Conservation (phyloP, 2,329 filamentous ascomycete genomes). For the Amphichorda felina region DNA sequence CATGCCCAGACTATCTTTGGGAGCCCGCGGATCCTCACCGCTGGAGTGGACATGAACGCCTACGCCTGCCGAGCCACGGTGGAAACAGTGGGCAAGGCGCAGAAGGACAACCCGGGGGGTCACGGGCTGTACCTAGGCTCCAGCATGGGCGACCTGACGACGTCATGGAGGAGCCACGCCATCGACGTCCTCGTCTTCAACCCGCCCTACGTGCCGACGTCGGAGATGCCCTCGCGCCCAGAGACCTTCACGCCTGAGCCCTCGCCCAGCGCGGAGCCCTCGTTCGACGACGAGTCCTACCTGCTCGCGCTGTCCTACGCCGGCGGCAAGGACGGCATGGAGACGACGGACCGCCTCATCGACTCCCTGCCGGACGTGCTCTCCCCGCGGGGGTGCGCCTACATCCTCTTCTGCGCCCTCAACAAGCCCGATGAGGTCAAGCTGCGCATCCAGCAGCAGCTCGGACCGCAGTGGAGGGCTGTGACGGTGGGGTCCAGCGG, state of each 20-base stretch:
- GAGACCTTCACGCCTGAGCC: slow-evolving; percentile 12
- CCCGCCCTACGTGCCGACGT: slow-evolving; percentile 89
- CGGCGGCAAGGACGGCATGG: slow-evolving; percentile 85
- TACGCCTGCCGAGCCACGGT: slow-evolving; percentile 70
- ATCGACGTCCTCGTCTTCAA: slow-evolving; percentile 92
- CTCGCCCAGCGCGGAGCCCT: slow-evolving; percentile 16
- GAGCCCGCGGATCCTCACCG: slow-evolving; percentile 53
- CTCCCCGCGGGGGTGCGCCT: slow-evolving; percentile 62
- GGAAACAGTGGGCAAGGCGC: slow-evolving; percentile 49
- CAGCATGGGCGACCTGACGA: slow-evolving; percentile 57
- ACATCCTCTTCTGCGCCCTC: slow-evolving; percentile 80
- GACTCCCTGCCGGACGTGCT: slow-evolving; percentile 55
- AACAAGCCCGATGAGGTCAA: slow-evolving; percentile 75
- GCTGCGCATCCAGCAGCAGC: slow-evolving; percentile 36
- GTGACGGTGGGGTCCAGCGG: slow-evolving; percentile 75
- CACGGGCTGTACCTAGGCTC: slow-evolving; percentile 51
- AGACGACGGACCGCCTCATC: slow-evolving; percentile 74
- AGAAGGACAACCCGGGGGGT: slow-evolving; percentile 16
- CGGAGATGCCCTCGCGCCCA: slow-evolving; percentile 50
- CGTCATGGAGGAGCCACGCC: slow-evolving; percentile 39
- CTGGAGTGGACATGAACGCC: slow-evolving; percentile 75
- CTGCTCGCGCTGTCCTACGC: slow-evolving; percentile 80
- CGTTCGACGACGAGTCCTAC: slow-evolving; percentile 72
- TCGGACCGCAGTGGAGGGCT: slow-evolving; percentile 52
- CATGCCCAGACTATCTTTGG: slow-evolving; percentile 65